Evolutionary conservation across 2,329 filamentous ascomycete genomes (phyloP), one percentile per base, ranked within the genome.

Genomic region (Diaporthe eres): DNA sequence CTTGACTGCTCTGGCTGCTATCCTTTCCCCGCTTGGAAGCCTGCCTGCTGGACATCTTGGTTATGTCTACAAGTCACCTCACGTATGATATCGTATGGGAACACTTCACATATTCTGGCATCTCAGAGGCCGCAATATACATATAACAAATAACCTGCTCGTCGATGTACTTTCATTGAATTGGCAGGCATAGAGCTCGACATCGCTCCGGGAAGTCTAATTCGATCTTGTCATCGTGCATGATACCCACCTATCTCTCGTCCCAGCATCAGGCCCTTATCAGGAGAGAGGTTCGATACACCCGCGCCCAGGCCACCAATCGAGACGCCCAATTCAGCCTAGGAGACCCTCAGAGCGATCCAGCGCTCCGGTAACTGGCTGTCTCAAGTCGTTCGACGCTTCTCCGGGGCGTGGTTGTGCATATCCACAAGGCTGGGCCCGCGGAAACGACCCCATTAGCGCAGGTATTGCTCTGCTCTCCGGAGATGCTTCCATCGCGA

Each of bases 181-280:
- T 55, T 55, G n/a, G 42, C 65, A 39, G 34, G 22, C 34, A 55
- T 28, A 70, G 65, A 70, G 22, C 49, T 70, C 37, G 22, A 42
- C 49, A 15, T 17, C 15, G 34, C 65, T 22, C 49, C 49, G 34
- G 49, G n/a, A 70, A 55, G 65, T 53, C 65, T 70, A 70, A 70
- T 70, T 70, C 65, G 49, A 70, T 70, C 34, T 70, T 55, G 65
- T 70, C 65, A 70, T 70, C 65, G 65, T 70, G 65, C 65, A 70
- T 70, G 65, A 39, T 70, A 55, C 49, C 65, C 65, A 70, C 65
- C 65, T 55, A 68, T 70, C 47, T 70, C 65, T 70, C 65, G 49
- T 55, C 42, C 49, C 65, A 70, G 65, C 65, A 70, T 42, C 72
- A 61, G 55, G 63, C 51, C 55, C 51, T 60, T 71, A 60, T 71